phyloP scores from a whole-genome alignment of 2,329 filamentous ascomycete genomes.

The Leptodontidium sp. region DNA sequence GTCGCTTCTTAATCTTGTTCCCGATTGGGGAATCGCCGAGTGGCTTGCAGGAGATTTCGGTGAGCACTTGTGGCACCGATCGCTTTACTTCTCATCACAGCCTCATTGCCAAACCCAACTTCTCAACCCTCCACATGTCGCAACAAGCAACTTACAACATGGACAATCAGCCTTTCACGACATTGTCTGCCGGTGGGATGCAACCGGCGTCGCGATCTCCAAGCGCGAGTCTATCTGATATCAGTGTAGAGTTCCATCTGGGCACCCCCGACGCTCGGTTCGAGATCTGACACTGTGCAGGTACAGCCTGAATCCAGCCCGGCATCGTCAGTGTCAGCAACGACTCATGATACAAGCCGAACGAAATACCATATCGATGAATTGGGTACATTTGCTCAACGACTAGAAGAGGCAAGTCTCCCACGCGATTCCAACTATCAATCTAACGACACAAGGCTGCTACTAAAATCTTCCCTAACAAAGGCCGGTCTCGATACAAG shows the following conservation, averaged over 20 bases:
- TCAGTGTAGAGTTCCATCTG: background rate
- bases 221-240: background rate
- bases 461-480: conserved; percentile 35
- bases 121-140: background rate
- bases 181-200: conserved; percentile 9
- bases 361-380: conserved; percentile 33
- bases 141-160: background rate
- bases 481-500: conserved; percentile 36
- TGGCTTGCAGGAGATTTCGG: conserved; percentile 6
- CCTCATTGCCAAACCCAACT: background rate
- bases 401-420: conserved; percentile 25
- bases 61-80: background rate
- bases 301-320: background rate
- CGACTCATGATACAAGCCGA: conserved; percentile 32
- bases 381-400: conserved; percentile 28
- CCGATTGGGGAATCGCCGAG: background rate
- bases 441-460: conserved; percentile 28
- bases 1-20: too few species aligned
- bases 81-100: background rate
- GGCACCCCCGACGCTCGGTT: too few species aligned
- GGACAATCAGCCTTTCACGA: background rate
- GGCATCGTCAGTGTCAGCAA: conserved; percentile 1
- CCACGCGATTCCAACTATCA: background rate
- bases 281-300: background rate
- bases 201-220: conserved; percentile 6